phyloP scores from a whole-genome alignment of 2,329 filamentous ascomycete species.

The Neoascochyta sp. region DNA sequence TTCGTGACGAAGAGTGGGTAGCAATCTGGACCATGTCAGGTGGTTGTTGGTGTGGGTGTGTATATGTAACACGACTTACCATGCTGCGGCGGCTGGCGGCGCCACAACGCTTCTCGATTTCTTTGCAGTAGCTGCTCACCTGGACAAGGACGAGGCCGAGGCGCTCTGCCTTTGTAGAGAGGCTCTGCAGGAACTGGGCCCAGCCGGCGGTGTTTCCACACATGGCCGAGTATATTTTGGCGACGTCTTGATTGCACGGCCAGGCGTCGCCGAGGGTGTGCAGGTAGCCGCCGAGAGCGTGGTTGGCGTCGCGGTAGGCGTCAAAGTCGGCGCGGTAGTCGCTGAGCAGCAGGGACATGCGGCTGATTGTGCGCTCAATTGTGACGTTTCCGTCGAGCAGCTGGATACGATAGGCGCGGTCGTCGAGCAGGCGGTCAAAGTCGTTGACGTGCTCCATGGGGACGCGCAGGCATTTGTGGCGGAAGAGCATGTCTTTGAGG shows the following conservation, averaged over 20 bases:
- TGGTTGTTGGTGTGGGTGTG: slow-evolving; percentile 4
- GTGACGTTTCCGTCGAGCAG: slow-evolving; percentile 84
- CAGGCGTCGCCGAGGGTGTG: slow-evolving; percentile 59
- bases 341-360: slow-evolving; percentile 71
- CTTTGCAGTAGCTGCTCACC: slow-evolving; percentile 71
- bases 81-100: slow-evolving; percentile 75
- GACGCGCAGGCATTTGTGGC: slow-evolving; percentile 74
- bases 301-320: slow-evolving; percentile 71
- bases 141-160: slow-evolving; percentile 68
- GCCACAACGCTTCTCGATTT: slow-evolving; percentile 82
- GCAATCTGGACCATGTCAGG: slow-evolving; percentile 29
- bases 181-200: slow-evolving; percentile 72
- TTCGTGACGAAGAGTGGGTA: slow-evolving; percentile 38
- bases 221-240: slow-evolving; percentile 83
- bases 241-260: slow-evolving; percentile 57
- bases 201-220: slow-evolving; percentile 88
- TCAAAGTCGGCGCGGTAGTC: slow-evolving; percentile 75
- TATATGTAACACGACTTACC: no score
- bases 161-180: slow-evolving; percentile 68
- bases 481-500: slow-evolving; percentile 64
- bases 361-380: slow-evolving; percentile 83
- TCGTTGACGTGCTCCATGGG: slow-evolving; percentile 78
- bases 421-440: slow-evolving; percentile 84
- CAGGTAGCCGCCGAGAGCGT: slow-evolving; percentile 74
- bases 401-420: slow-evolving; percentile 74